phyloP scores from a whole-genome alignment of 495 filamentous ascomycete genomes.

The Talaromyces trachyspermus region DNA sequence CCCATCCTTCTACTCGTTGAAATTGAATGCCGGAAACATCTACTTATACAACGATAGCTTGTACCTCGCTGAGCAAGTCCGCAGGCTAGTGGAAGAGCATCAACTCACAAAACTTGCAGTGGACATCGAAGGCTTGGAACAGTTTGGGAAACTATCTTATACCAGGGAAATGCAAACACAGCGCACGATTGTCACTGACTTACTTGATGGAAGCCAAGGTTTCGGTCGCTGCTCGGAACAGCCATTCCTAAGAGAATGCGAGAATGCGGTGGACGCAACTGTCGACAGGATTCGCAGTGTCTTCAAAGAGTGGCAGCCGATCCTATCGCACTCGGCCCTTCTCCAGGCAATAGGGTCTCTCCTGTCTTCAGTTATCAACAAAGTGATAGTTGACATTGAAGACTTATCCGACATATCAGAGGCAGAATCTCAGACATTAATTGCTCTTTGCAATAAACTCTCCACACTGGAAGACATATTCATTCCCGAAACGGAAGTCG shows the following conservation, averaged over 20 bases:
- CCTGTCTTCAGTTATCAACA: conserved; percentile 68
- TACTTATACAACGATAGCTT: conserved; percentile 88
- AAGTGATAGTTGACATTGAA: conserved; percentile 76
- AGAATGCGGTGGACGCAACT: conserved; percentile 61
- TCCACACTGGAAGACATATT: conserved; percentile 69
- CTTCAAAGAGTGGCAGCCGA: conserved; percentile 65
- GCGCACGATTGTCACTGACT: conserved; percentile 72
- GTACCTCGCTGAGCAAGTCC: conserved; percentile 68
- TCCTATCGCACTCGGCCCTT: conserved; percentile 74
- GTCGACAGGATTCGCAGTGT: conserved; percentile 61
- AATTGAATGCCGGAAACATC: conserved; percentile 67
- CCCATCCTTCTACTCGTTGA: conserved; percentile 64
- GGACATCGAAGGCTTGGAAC: conserved; percentile 65
- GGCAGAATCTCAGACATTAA: conserved; percentile 73
- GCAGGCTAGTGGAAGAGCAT: conserved; percentile 45
- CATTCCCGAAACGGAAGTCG: conserved; percentile 43
- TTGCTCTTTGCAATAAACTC: conserved; percentile 64
- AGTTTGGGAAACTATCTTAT: conserved; percentile 78
- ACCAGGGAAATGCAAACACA: conserved; percentile 81
- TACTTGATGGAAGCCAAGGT: conserved; percentile 69
- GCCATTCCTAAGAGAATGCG: conserved; percentile 57
- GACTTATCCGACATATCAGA: conserved; percentile 83
- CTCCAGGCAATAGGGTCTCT: conserved; percentile 81
- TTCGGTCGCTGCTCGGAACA: conserved; percentile 54
- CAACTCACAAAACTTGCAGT: conserved; percentile 50